Evolutionary conservation across 345 rosid genomes (phyloP).

Genomic region (Bruguiera parviflora): DNA sequence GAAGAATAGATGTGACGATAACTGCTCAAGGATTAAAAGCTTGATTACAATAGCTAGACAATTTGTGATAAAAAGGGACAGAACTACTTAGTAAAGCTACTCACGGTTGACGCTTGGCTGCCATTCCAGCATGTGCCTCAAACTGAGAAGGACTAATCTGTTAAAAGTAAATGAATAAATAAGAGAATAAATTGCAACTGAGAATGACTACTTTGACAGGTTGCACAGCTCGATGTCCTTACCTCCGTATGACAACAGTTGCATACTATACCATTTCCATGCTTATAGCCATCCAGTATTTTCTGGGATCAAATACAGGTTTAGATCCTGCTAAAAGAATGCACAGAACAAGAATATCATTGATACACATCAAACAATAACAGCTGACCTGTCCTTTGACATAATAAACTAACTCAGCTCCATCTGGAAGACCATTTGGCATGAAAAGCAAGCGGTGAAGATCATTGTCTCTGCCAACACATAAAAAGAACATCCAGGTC

Average conservation of each 20-base stretch:
- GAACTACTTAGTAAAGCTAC: slow-evolving; percentile 26
- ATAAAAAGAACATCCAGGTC: slow-evolving; percentile 7
- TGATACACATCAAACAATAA: slow-evolving; percentile 8
- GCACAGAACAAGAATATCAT: background rate
- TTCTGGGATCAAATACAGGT: slow-evolving; percentile 38
- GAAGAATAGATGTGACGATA: slow-evolving; percentile 88
- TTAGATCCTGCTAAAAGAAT: slow-evolving; percentile 14
- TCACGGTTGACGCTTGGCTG: slow-evolving; percentile 99
- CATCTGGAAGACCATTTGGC: slow-evolving; percentile 96
- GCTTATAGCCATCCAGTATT: slow-evolving; percentile 73
- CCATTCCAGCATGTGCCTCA: slow-evolving; percentile 99
- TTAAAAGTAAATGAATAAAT: slow-evolving; percentile 8
- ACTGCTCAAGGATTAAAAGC: slow-evolving; percentile 38
- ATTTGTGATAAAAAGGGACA: slow-evolving; percentile 12
- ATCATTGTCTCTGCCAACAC: slow-evolving; percentile 76
- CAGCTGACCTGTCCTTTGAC: slow-evolving; percentile 75
- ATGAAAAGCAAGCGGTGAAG: slow-evolving; percentile 85
- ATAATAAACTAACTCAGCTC: slow-evolving; percentile 79
- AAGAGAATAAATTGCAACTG: slow-evolving; percentile 1
- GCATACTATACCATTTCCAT: slow-evolving; percentile 82
- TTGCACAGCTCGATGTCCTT: slow-evolving; percentile 2
- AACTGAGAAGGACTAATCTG: slow-evolving; percentile 99
- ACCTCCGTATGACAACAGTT: slow-evolving; percentile 85
- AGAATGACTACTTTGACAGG: background rate
- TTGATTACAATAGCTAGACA: slow-evolving; percentile 12